These are phyloP conservation scores for Candida wancherniae DNA, from an alignment of 805 yeast species.

Conservation along the genomic window DNA sequence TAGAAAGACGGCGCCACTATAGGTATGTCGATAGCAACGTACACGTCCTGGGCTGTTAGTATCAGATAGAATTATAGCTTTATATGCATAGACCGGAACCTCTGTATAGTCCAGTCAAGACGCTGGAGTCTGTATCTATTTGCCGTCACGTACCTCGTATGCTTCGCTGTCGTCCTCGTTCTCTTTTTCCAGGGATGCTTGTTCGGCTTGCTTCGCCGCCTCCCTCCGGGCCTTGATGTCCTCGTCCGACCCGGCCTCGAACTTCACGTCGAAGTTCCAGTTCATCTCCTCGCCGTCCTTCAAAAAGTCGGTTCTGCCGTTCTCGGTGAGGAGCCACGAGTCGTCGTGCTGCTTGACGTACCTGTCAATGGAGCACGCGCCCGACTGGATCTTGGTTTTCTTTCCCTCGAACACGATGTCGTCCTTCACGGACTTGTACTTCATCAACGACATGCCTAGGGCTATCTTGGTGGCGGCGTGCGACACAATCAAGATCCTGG, in stretches of 20 bases:
- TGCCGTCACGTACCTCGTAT: constrained; percentile 17
- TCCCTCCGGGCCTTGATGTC: constrained; percentile 60
- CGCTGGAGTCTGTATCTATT: constrained; percentile 1
- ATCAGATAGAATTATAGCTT: background rate
- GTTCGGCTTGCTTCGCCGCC: constrained; percentile 11
- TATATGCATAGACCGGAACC: background rate
- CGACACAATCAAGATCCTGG: constrained; percentile 66
- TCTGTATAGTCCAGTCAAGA: background rate
- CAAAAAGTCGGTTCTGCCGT: constrained; percentile 72
- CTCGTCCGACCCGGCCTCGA: constrained; percentile 87
- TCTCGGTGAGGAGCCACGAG: constrained; percentile 59
- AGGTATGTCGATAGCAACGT: constrained; percentile 22
- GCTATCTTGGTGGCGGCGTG: constrained; percentile 95
- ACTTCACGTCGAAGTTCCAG: constrained; percentile 75
- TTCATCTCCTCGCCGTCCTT: constrained; percentile 85
- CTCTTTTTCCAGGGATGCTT: constrained; percentile 5
- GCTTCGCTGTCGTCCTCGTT: constrained; percentile 4
- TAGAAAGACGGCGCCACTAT: constrained; percentile 16
- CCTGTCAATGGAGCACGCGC: constrained; percentile 79
- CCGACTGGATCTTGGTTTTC: constrained; percentile 51
- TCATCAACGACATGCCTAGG: constrained; percentile 70
- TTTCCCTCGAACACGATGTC: constrained; percentile 37
- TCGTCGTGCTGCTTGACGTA: constrained; percentile 30
- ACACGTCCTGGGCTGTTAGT: constrained; percentile 20
- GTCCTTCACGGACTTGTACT: constrained; percentile 47